These are phyloP conservation scores for Thelephora terrestris DNA, from an alignment of 1,284 basidiomycete species.

Conservation along the genomic window DNA sequence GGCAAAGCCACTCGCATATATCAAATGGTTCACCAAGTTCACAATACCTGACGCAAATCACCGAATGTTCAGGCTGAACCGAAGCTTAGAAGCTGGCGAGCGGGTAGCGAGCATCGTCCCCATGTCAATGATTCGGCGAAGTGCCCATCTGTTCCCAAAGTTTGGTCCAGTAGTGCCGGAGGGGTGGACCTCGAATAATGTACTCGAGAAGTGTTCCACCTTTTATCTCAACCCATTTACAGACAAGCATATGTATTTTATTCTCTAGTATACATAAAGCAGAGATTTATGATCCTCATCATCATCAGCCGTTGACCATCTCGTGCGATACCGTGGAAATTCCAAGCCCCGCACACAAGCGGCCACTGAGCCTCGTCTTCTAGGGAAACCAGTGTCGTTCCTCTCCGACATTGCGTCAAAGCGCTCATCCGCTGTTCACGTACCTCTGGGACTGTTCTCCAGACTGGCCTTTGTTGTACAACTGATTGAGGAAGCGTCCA, in stretches of 20 bases:
- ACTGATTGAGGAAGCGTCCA: no score
- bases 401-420: no score
- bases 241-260: not conserved
- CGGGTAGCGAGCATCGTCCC: conserved; percentile 17
- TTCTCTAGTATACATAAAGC: no score
- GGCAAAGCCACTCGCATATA: conserved; percentile 17
- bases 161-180: not conserved
- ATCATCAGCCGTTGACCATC: no score
- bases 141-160: conserved; percentile 20
- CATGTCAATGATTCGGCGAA: conserved; percentile 15
- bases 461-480: no score
- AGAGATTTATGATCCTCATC: no score
- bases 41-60: conserved; percentile 4
- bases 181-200: not conserved
- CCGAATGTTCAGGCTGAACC: conserved; percentile 12
- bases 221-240: not conserved
- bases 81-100: conserved; percentile 8
- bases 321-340: no score
- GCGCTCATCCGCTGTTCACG: no score
- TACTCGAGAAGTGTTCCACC: not conserved
- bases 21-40: conserved; percentile 24
- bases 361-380: no score
- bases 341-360: no score
- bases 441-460: no score
- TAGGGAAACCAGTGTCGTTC: no score